Conservation (phyloP, 1,284 basidiomycete species). For the Marasmius oreades region DNA sequence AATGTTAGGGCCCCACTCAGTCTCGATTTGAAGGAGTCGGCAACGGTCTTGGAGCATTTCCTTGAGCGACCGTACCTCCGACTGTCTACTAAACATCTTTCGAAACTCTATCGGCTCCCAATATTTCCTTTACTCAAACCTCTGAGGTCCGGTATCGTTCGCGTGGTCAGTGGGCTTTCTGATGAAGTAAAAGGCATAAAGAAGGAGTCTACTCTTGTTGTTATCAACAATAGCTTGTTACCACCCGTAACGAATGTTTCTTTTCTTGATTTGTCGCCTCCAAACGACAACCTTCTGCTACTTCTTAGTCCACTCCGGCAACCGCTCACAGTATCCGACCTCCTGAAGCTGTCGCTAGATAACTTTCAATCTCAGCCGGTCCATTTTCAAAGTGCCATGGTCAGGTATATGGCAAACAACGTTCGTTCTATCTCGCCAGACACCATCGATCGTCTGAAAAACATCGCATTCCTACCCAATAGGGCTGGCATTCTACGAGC, state of each 20-base stretch:
- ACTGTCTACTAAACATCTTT: background rate
- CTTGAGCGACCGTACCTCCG: background rate
- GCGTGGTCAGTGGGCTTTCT: background rate
- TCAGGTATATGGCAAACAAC: constrained; percentile 6
- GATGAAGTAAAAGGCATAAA: background rate
- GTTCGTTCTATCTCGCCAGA: constrained; percentile 11
- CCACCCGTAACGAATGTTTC: background rate
- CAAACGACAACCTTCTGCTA: background rate
- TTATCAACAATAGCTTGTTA: background rate
- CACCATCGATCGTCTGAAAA: constrained; percentile 24
- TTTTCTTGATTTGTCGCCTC: background rate
- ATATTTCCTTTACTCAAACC: background rate
- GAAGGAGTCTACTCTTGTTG: background rate
- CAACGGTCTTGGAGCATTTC: background rate
- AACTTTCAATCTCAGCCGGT: background rate
- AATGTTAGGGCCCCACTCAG: background rate
- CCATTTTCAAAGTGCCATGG: background rate
- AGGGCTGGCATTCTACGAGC: constrained; percentile 20
- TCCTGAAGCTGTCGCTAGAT: constrained; percentile 1
- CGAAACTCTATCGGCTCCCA: background rate
- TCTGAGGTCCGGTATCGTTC: too few relatives aligned
- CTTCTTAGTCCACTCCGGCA: background rate
- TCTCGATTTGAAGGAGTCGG: background rate
- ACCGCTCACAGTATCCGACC: background rate
- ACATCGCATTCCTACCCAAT: constrained; percentile 26